Base-by-base conservation (phyloP, 768 basidiomycete species). In the Auricularia auricula-judae region DNA sequence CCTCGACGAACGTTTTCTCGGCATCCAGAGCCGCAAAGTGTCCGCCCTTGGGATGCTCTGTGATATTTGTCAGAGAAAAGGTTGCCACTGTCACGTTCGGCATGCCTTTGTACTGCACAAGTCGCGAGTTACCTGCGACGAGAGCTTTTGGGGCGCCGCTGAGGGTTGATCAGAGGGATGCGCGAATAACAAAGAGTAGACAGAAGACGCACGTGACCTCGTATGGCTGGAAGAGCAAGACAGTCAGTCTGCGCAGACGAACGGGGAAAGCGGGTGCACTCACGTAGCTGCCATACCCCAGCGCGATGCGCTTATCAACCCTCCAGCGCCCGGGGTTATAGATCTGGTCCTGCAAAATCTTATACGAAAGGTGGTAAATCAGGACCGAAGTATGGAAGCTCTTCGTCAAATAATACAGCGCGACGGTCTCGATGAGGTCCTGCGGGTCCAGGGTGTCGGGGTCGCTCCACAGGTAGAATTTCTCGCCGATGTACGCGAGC, bases 401-500 rank as follows among this genome's bases (percentile, higher is more conserved):
- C 35, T 62, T 53, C 29, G 67, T 67, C 36, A 69, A 66, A 53
- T 68, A 68, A 61, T 69, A 69, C 35, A 69, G 51, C 14, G 67
- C 67, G 21, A 69, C 68, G 16, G 65, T 69, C 36, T 65, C 62
- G n/a, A 69, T 64, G 36, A 69, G 44, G 56, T 69, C 67, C 33
- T 42, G 51, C n/a, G 54, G 59, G n/a, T 68, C 64, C 35, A 68
- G 36, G 29, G 35, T 43, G 39, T 23, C 56, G 2, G 67, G 67
- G 61, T 69, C 68, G 39, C 68, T 68, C 68, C 68, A 69, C 29
- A 63, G 60, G 39, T 66, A 63, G 39, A 69, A 63, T 36, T 69
- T 69, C 53, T 68, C 67, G 4, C 68, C 68, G 42, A 69, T 69
- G 54, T 69, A 69, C 10, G 67, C 63, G 16, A 69, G 67, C 10